These are phyloP conservation scores for Pythium guiyangense DNA, from an alignment of 352 stramenopile genomes.

Conservation along the genomic window DNA sequence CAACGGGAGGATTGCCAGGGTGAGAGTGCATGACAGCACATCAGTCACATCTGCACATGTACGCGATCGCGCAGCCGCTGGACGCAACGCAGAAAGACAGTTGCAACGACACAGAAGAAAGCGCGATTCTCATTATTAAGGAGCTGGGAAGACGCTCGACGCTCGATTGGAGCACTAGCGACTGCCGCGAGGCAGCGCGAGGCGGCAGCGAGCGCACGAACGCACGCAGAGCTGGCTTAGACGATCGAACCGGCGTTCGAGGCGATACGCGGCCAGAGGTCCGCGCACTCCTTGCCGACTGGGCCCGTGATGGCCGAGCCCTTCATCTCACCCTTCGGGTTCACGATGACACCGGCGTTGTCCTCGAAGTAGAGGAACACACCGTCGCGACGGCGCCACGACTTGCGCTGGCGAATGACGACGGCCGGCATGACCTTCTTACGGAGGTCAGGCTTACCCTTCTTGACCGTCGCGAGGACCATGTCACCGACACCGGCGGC, in stretches of 20 bases:
- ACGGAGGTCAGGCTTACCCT: slow-evolving; percentile 99
- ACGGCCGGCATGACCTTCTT: slow-evolving; percentile 99
- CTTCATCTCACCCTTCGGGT: slow-evolving; percentile 99
- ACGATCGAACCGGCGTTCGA: slow-evolving; percentile 99
- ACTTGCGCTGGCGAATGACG: slow-evolving; percentile 99
- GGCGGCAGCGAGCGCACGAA: neutral
- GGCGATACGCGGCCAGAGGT: slow-evolving; percentile 99
- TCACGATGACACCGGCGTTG: slow-evolving; percentile 99
- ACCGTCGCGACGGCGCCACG: slow-evolving; percentile 98
- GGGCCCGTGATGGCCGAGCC: slow-evolving; percentile 98
- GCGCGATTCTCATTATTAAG: slow-evolving; percentile 23
- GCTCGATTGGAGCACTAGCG: neutral
- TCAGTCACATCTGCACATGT: no score
- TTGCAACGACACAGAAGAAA: slow-evolving; percentile 17
- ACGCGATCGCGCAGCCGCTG: no score
- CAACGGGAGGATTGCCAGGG: no score
- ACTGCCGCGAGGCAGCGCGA: neutral
- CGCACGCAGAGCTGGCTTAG: slow-evolving; percentile 68
- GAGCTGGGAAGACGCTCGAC: neutral
- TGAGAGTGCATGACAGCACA: no score
- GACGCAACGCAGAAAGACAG: neutral
- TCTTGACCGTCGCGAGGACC: slow-evolving; percentile 99
- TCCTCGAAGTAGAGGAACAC: slow-evolving; percentile 99
- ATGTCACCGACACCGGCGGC: slow-evolving; percentile 99
- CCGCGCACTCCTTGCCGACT: slow-evolving; percentile 99